Evolutionary conservation across 352 stramenopile species (phyloP).

Genomic region (Pythium chondricola): DNA sequence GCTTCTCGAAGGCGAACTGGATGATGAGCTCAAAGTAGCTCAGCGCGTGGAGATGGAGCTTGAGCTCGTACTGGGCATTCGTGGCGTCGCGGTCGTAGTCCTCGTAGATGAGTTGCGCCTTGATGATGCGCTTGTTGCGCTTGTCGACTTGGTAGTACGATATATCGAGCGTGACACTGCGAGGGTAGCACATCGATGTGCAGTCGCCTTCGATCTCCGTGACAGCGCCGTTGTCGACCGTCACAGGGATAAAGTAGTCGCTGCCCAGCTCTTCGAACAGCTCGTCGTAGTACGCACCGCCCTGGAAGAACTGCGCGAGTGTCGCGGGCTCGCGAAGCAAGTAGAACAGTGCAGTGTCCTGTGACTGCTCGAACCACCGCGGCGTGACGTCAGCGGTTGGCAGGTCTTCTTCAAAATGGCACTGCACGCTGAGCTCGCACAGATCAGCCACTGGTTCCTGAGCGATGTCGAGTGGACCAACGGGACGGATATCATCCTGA

Average conservation of each 20-base stretch:
- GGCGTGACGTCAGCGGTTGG: constrained; percentile 83
- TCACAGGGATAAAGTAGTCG: constrained; percentile 94
- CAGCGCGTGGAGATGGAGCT: constrained; percentile 90
- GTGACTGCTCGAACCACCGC: constrained; percentile 94
- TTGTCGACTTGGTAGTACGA: constrained; percentile 92
- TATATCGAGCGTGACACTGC: constrained; percentile 90
- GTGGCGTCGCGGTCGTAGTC: constrained; percentile 91
- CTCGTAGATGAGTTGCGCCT: constrained; percentile 81
- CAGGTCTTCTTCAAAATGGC: constrained; percentile 92
- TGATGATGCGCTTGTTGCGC: constrained; percentile 92
- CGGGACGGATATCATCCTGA: constrained; percentile 90
- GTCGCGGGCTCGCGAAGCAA: constrained; percentile 89
- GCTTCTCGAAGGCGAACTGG: constrained; percentile 93
- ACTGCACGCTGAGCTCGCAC: constrained; percentile 87
- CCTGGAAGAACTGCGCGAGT: constrained; percentile 83
- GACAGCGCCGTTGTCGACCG: constrained; percentile 81
- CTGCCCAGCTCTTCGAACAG: constrained; percentile 44
- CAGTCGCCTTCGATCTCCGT: constrained; percentile 83
- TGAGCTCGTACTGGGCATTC: constrained; percentile 88
- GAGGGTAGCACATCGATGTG: constrained; percentile 88
- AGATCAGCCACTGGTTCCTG: constrained; percentile 88
- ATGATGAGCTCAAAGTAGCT: constrained; percentile 95
- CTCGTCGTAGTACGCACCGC: constrained; percentile 64
- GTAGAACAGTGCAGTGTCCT: constrained; percentile 87
- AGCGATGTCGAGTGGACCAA: constrained; percentile 86